Evolutionary conservation across 1,139 yeast species (phyloP).

Genomic region (Nadsonia starkeyi-henricii): DNA sequence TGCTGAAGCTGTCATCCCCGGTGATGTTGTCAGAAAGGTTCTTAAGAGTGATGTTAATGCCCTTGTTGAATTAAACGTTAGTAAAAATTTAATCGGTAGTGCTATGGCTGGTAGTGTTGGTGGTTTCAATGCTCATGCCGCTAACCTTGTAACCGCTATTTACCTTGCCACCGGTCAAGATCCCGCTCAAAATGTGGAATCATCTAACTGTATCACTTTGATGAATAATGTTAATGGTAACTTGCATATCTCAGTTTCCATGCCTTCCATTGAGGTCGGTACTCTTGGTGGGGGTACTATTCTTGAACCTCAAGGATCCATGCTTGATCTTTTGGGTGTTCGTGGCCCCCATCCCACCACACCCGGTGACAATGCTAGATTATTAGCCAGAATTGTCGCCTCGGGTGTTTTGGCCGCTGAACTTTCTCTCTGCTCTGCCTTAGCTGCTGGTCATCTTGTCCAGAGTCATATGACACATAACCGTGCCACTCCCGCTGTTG

Average conservation of each 20-base stretch:
- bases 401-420: slow-evolving; percentile 95
- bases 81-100: slow-evolving; percentile 86
- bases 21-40: slow-evolving; percentile 62
- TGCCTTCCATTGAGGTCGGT: slow-evolving; percentile 99
- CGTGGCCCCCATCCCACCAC: slow-evolving; percentile 88
- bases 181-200: slow-evolving; percentile 96
- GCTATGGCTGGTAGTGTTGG: slow-evolving; percentile 99
- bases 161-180: slow-evolving; percentile 95
- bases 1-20: slow-evolving; percentile 91
- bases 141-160: slow-evolving; percentile 88
- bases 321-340: slow-evolving; percentile 88
- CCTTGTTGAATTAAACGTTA: slow-evolving; percentile 72
- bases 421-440: slow-evolving; percentile 81
- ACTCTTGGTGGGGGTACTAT: slow-evolving; percentile 99
- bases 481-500: slow-evolving; percentile 44
- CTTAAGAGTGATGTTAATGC: slow-evolving; percentile 88
- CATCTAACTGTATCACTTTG: slow-evolving; percentile 91
- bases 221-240: slow-evolving; percentile 80
- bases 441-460: slow-evolving; percentile 97
- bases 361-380: slow-evolving; percentile 93
- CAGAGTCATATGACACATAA: slow-evolving; percentile 96
- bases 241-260: slow-evolving; percentile 80
- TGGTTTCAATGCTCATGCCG: slow-evolving; percentile 97
- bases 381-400: slow-evolving; percentile 88
- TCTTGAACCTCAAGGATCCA: slow-evolving; percentile 90